Evolutionary conservation across 345 rosid genomes (phyloP), one percentile per base, ranked within the genome.

Genomic region (Brassica nigra): DNA sequence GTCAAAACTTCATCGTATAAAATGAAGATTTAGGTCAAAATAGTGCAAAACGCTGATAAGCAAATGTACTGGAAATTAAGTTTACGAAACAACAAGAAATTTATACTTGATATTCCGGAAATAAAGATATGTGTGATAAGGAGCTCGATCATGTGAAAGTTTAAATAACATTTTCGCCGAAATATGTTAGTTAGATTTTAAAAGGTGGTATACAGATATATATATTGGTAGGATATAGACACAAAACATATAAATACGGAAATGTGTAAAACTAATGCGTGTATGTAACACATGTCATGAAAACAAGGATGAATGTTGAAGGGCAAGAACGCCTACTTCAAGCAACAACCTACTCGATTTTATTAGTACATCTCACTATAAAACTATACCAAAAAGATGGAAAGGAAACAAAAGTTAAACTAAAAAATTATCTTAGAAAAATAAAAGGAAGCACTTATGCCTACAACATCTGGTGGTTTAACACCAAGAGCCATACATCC

Each of bases 291-390:
- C 68, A 58, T 81, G 73, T 44, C 80, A 81, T 23, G 76, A 76
- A 58, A 76, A 65, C 68, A 71, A 65, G 76, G 77, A 58, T 2
- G 70, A 70, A 44, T 76, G 58, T 76, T 14, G 66, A 62, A 65
- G 73, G 58, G 63, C 64, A 65, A 44, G 77, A 76, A 80, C 77
- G 70, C 74, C 76, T 69, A 75, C 79, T 80, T 80, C 67, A 75
- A 80, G 79, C 76, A 80, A 80, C 79, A 81, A 76, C 83, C 80
- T 75, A 66, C 83, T 76, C 83, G 58, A 70, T 64, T 66, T 71
- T 33, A 57, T 4, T 70, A 52, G 15, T 68, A 49, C 27, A 23
- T 55, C 58, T 62, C 64, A 69, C 31, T 71, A 64, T 0, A 77
- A 54, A 62, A 52, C 18, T 62, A 62, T 33, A 29, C 62, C 62